Conservation (phyloP, 1,284 basidiomycete genomes). For the Ustilago crameri region DNA sequence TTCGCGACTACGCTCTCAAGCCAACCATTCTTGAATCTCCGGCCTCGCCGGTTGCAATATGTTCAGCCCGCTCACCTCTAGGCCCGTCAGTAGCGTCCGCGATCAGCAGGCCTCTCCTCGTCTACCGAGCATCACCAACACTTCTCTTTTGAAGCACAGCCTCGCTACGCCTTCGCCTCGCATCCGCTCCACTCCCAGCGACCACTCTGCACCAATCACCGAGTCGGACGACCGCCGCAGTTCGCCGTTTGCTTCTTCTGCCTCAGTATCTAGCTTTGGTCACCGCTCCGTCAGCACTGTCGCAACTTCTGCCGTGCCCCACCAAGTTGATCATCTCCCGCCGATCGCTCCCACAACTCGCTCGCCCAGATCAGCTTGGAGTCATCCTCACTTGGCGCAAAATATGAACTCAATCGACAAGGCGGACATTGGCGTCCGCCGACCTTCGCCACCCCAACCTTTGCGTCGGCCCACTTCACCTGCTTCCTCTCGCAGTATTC, state of each 20-base stretch:
- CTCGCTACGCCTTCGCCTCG: slow-evolving; percentile 23
- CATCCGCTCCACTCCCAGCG: slow-evolving; percentile 16
- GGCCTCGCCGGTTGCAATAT: slow-evolving; percentile 47
- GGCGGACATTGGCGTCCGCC: slow-evolving; percentile 12
- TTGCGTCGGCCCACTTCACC: slow-evolving; percentile 40
- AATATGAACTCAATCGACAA: slow-evolving; percentile 28
- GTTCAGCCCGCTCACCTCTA: slow-evolving; percentile 33
- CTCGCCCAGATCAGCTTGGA: slow-evolving; percentile 1
- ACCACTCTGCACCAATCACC: slow-evolving; percentile 11
- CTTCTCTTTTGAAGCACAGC: slow-evolving; percentile 10
- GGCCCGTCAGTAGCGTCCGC: slow-evolving; percentile 45
- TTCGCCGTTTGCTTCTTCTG: slow-evolving; percentile 29
- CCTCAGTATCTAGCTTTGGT: slow-evolving; percentile 33
- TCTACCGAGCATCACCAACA: slow-evolving; percentile 15
- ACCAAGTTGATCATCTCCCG: slow-evolving; percentile 31
- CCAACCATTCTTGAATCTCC: background rate
- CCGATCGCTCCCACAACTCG: slow-evolving; percentile 14
- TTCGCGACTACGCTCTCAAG: background rate
- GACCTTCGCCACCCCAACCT: slow-evolving; percentile 25
- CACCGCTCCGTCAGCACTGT: slow-evolving; percentile 40
- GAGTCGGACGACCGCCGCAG: slow-evolving; percentile 35
- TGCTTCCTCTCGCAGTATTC: slow-evolving; percentile 21
- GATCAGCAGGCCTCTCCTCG: slow-evolving; percentile 29
- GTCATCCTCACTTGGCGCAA: background rate
- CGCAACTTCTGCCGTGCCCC: slow-evolving; percentile 14